Percentiles rank a stretch among this genome's conserved stretches.
These are phyloP conservation scores for Furcasterigmium furcatum DNA, from an alignment of 2,329 filamentous ascomycete species.

Conservation along the genomic window DNA sequence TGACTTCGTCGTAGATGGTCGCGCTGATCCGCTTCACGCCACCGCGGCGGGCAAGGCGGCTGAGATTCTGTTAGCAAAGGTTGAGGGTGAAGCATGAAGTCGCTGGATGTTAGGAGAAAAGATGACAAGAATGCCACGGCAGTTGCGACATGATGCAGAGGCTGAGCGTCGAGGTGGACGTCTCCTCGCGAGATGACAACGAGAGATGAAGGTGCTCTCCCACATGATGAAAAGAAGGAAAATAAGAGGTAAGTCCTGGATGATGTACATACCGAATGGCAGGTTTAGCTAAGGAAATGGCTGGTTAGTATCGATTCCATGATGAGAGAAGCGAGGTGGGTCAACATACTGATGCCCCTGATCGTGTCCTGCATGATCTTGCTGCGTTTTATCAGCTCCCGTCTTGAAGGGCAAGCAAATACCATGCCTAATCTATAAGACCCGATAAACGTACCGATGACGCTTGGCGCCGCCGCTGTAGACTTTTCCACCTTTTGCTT, in stretches of 20 bases:
- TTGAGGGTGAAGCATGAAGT: too few relatives aligned
- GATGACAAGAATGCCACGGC: too few relatives aligned
- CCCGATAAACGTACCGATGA: background rate
- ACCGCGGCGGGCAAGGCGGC: conserved; percentile 70
- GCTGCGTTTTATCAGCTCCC: conserved; percentile 19
- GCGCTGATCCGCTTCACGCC: conserved; percentile 72
- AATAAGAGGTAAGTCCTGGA: too few relatives aligned
- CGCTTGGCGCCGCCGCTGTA: background rate
- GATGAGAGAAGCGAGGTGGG: too few relatives aligned
- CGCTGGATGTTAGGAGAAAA: too few relatives aligned
- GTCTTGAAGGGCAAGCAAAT: background rate
- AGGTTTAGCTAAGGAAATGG: conserved; percentile 45
- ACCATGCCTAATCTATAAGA: too few relatives aligned
- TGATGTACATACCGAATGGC: conserved; percentile 43
- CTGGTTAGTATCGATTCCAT: conserved; percentile 5
- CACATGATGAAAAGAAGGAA: too few relatives aligned
- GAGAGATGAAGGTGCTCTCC: too few relatives aligned
- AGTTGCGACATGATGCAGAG: too few relatives aligned
- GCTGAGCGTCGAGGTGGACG: too few relatives aligned
- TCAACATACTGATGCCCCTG: conserved; percentile 45
- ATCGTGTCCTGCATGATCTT: conserved; percentile 48
- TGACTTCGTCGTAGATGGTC: conserved; percentile 59
- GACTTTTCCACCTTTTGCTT: conserved; percentile 18
- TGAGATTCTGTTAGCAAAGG: conserved; percentile 18
- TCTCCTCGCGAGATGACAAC: too few relatives aligned